Evolutionary conservation across 2,329 filamentous ascomycete genomes (phyloP), one percentile per base, ranked within the genome.

Genomic region (Monosporascus cannonballus): DNA sequence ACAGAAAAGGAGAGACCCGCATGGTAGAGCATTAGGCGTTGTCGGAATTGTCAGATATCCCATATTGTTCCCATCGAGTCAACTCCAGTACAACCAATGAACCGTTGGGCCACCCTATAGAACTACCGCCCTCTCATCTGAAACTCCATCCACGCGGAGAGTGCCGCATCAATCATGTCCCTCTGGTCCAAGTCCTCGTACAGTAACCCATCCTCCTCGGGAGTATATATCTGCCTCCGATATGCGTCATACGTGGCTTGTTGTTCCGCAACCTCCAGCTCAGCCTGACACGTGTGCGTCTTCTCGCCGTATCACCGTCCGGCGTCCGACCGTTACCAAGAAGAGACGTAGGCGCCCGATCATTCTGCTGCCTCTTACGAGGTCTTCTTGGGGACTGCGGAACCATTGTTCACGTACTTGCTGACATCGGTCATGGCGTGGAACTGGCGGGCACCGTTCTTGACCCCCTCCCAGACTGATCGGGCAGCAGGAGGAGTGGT

Each of bases 401-500:
- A 73, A 53, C 80, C 81, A 59, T 77, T 46, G 42, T 46, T 77
- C 57, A 84, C 70, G 73, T 93, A 94, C 70, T 84, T 86, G 73
- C 80, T 82, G 62, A 91, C 66, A 66, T 96, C 90, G 41, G 92
- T 96, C 51, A 80, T 79, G 62, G 90, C 85, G 68, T 91, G 85
- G 66, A 86, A 90, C 73, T 92, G 85, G 69, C 83, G 80, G 50
- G 85, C 78, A 47, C 79, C 71, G 56, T 76, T 77, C 86, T 96
- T 96, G 72, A 90, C 76, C 39, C 75, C 79, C 52, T 87, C 86
- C 93, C 93, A 97, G 50, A 79, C 82, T 68, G 93, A 84, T 64
- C 89, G 83, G 52, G 86, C 87, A 25, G 77, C 84, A 1, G 92
- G 91, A 27, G 91, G 91, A 17, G 88, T 91, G 69, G 87, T 89